Evolutionary conservation across 208 protist genomes (phyloP), one percentile per base, ranked within the genome.

Genomic region (Acanthamoeba triangularis): DNA sequence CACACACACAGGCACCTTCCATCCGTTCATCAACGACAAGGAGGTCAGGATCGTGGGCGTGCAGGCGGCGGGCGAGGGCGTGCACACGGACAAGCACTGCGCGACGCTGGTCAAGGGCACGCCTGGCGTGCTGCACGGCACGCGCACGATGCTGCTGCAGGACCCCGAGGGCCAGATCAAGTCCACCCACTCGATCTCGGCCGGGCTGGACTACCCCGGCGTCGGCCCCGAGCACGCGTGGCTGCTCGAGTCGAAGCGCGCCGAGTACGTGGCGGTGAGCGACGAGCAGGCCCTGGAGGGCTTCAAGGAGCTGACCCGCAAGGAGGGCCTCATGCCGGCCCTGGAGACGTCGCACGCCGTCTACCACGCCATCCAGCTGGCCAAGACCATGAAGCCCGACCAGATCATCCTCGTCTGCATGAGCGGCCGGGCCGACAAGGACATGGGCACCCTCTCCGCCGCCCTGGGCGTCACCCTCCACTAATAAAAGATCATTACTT

Each of bases 201-300:
- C 98, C 0, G 98, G 98, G 49, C 95, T 98, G 2, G 98, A 98
- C 95, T 98, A 98, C 91, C 98, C 98, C 0, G 97, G 97, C 54
- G 98, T 99, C 2, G 98, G 98, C 8, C 98, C 98, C 10, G 97
- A 98, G 94, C 98, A 99, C 94, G 95, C 97, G 33, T 95, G 44
- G 59, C 41, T 94, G 35, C 61, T 33, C 14, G 82, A 49, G 49
- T 82, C 33, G 28, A 88, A 67, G 3, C 96, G 98, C 52, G 97
- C 96, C 16, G 80, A 97, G 85, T 99, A 99, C 93, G 95, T 97
- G 18, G 59, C 52, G 20, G 97, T 98, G 2, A 97, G 94, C 30
- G 97, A 98, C 69, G 28, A 97, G 14, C 93, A 98, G 94, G 96
- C 96, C 30, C 69, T 98, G 7, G 84, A 96, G 52, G 97, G 94